phyloP scores from a whole-genome alignment of 2,329 filamentous ascomycete species.

The Didymella pinodella region DNA sequence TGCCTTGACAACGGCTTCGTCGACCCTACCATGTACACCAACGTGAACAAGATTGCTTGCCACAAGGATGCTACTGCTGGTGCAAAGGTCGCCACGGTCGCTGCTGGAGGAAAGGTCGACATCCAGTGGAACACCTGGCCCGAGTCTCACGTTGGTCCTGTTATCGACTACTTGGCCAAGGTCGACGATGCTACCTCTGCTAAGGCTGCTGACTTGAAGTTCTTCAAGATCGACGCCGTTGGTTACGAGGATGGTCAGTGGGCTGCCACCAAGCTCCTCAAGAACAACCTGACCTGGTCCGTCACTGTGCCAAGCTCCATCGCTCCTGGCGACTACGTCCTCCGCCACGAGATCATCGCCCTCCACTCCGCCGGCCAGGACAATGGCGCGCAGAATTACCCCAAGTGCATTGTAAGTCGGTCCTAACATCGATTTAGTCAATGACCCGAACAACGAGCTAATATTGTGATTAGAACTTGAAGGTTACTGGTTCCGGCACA shows the following conservation, averaged over 20 bases:
- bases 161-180: slow-evolving; percentile 70
- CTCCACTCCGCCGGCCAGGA: slow-evolving; percentile 62
- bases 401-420: slow-evolving; percentile 46
- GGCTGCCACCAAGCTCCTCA: slow-evolving; percentile 63
- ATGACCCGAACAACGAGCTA: background rate
- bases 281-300: slow-evolving; percentile 57
- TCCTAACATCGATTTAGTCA: background rate
- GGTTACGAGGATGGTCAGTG: slow-evolving; percentile 63
- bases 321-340: slow-evolving; percentile 64
- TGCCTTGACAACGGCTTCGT: slow-evolving; percentile 63
- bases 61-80: slow-evolving; percentile 65
- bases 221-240: slow-evolving; percentile 69
- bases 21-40: slow-evolving; percentile 56
- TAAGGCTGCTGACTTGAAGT: slow-evolving; percentile 63
- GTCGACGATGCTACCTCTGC: slow-evolving; percentile 62
- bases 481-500: slow-evolving; percentile 64
- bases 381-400: slow-evolving; percentile 58
- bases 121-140: slow-evolving; percentile 73
- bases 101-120: slow-evolving; percentile 65
- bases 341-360: slow-evolving; percentile 67
- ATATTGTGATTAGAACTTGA: slow-evolving; percentile 55
- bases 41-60: slow-evolving; percentile 64
- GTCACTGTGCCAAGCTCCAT: slow-evolving; percentile 63
- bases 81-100: slow-evolving; percentile 60
- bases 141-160: slow-evolving; percentile 68